Evolutionary conservation across 2,329 filamentous ascomycete genomes (phyloP).

Genomic region (Aspergillus persii): DNA sequence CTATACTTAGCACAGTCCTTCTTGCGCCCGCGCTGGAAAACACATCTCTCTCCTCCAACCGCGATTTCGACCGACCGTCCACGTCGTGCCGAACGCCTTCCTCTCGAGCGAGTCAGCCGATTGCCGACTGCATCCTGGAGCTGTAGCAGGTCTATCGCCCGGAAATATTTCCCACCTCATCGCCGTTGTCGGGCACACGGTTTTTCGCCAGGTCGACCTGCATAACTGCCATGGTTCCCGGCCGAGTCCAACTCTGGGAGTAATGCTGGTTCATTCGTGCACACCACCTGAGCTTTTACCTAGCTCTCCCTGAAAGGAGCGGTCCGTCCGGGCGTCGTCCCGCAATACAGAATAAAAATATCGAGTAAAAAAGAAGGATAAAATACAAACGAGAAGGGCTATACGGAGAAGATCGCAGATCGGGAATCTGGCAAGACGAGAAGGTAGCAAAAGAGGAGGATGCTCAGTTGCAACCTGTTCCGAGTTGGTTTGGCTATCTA

Average conservation of each 20-base stretch:
- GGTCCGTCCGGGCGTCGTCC: not conserved
- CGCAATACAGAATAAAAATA: not conserved
- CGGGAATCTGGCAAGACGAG: constrained; percentile 9
- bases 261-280: constrained; percentile 34
- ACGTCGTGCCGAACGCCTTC: constrained; percentile 10
- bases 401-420: not conserved
- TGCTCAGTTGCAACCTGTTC: constrained; percentile 27
- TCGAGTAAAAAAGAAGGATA: not conserved
- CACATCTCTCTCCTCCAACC: constrained; percentile 10
- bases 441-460: constrained; percentile 21
- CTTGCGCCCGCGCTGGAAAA: constrained; percentile 5
- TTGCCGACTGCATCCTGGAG: constrained; percentile 25
- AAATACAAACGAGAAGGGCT: not conserved
- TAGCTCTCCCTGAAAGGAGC: constrained; percentile 24
- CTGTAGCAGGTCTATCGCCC: constrained; percentile 33
- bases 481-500: constrained; percentile 22
- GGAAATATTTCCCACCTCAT: constrained; percentile 8
- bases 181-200: constrained; percentile 32
- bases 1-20: constrained; percentile 12
- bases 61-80: constrained; percentile 5
- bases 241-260: constrained; percentile 20
- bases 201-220: constrained; percentile 11
- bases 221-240: constrained; percentile 18
- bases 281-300: constrained; percentile 22
- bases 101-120: constrained; percentile 8